phyloP scores from a whole-genome alignment of 768 basidiomycete species.

The Naganishia friedmannii region DNA sequence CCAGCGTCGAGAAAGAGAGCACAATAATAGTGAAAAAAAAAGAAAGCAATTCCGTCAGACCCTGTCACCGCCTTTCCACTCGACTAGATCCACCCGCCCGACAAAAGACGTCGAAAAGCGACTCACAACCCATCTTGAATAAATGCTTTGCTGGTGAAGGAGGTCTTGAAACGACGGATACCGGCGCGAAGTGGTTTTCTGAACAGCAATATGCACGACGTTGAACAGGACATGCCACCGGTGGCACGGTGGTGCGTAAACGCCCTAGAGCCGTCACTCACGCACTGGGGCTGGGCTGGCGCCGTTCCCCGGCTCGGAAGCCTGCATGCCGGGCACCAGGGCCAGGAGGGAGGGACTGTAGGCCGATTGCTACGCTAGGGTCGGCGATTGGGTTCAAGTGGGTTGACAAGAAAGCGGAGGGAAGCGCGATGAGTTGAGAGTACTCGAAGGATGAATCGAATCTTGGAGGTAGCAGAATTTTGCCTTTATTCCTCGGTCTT shows the following conservation, averaged over 20 bases:
- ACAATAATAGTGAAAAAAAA: background rate
- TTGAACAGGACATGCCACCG: background rate
- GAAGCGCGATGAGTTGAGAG: too few relatives aligned
- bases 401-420: background rate
- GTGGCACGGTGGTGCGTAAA: too few relatives aligned
- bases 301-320: too few relatives aligned
- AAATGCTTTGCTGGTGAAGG: constrained; percentile 21
- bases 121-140: constrained; percentile 25
- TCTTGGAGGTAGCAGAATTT: background rate
- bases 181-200: background rate
- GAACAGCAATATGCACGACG: background rate
- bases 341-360: background rate
- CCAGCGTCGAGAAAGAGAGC: background rate
- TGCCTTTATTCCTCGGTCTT: background rate
- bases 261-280: too few relatives aligned
- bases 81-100: background rate
- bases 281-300: too few relatives aligned
- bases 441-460: too few relatives aligned
- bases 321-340: too few relatives aligned
- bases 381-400: background rate
- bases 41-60: background rate
- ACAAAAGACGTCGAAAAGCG: constrained; percentile 4
- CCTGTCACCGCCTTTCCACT: background rate
- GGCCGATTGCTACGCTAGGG: background rate
- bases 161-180: background rate